Evolutionary conservation across 2,329 filamentous ascomycete genomes (phyloP), one percentile per base, ranked within the genome.

Genomic region (Stenocarpella maydis): DNA sequence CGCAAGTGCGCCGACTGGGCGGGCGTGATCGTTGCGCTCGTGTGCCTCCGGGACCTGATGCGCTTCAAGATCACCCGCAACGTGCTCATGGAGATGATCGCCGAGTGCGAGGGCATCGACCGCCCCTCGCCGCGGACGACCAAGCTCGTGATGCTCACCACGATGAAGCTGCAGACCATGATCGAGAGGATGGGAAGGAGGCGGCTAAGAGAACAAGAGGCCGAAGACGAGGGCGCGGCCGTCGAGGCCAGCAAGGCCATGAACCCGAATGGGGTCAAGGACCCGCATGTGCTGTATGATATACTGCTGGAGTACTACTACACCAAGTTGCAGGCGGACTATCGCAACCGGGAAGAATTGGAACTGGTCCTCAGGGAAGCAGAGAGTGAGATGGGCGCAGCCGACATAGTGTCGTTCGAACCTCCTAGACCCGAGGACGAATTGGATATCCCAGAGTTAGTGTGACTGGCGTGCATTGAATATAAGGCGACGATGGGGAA

Each of bases 1-100:
- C 78, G 81, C 64, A 79, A 84, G 70, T 78, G 84, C 43, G 83
- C 82, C 74, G 80, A 78, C 69, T 82, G 82, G 71, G 80, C 83
- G 2, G 84, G 85, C 72, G 80, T 85, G 71, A 78, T 85, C 69
- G 82, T 85, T 76, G 78, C 81, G 1, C 77, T 81, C 68, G 74
- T 73, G 31, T 73, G 75, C 7, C 75, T 80, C 72, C 72, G 67
- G 49, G 71, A 74, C 50, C 71, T 80, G 31, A 72, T 79, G 60
- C 72, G 58, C 43, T 79, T 77, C 73, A 64, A 70, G 49, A 73
- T 79, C 37, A 71, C 75, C 12, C 75, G 78, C 58, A 72, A 74
- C 49, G 71, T 80, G 21, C 75, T 79, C 21, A 71, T 81, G 52
- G 78, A 80, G 73, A 74, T 81, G 63, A 73, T 77, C 12, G 72